Evolutionary conservation across 2,329 filamentous ascomycete species (phyloP).

Genomic region (Leptographium galeiforme): DNA sequence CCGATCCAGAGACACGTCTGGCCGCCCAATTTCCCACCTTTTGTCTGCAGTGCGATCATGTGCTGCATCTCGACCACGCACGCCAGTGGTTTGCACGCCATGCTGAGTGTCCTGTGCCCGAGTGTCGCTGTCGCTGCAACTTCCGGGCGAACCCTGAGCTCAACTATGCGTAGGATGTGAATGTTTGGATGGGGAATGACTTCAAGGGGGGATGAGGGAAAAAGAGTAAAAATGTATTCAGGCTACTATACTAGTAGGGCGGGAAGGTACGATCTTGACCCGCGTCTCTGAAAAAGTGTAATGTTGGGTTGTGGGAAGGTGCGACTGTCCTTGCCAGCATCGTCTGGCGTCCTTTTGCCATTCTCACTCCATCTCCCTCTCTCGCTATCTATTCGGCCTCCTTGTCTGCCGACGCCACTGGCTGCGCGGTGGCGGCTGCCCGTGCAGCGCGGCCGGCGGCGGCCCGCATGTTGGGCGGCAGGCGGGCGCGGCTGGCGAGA

Average conservation of each 20-base stretch:
- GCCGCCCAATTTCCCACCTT: slow-evolving; percentile 53
- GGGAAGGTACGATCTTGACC: too few species aligned
- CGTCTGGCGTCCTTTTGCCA: too few species aligned
- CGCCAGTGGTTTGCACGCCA: slow-evolving; percentile 53
- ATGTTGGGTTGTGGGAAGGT: too few species aligned
- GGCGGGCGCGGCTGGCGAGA: slow-evolving; percentile 28
- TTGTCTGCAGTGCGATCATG: slow-evolving; percentile 55
- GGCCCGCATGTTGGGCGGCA: slow-evolving; percentile 34
- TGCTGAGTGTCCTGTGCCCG: slow-evolving; percentile 53
- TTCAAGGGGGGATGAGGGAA: background rate
- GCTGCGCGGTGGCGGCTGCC: slow-evolving; percentile 1
- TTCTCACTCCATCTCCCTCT: too few species aligned
- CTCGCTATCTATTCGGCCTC: background rate
- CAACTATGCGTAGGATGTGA: slow-evolving; percentile 28
- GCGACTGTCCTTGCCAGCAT: too few species aligned
- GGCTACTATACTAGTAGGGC: too few species aligned
- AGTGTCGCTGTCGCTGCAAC: slow-evolving; percentile 53
- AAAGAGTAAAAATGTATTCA: background rate
- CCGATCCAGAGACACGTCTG: slow-evolving; percentile 30
- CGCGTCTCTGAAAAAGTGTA: too few species aligned
- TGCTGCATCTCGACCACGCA: slow-evolving; percentile 54
- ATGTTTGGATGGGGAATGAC: background rate
- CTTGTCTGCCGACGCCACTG: background rate
- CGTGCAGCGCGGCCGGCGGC: slow-evolving; percentile 17
- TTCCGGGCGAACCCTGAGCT: slow-evolving; percentile 47